phyloP scores from a whole-genome alignment of 2,329 filamentous ascomycete genomes.

The Piedraia hortae region DNA sequence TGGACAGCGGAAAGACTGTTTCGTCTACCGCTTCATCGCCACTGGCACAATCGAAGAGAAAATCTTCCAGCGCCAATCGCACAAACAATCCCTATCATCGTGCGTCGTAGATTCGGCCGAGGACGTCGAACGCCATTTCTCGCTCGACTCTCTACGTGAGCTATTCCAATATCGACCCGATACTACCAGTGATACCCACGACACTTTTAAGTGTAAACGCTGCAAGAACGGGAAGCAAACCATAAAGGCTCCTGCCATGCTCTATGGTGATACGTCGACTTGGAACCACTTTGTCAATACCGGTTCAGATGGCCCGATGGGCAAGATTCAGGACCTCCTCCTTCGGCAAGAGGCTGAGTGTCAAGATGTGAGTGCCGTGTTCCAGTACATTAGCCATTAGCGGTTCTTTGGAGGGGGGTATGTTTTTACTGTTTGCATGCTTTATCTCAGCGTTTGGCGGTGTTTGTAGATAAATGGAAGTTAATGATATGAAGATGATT shows the following conservation, averaged over 20 bases:
- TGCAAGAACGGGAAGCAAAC: constrained; percentile 60
- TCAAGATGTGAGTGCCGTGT: constrained; percentile 68
- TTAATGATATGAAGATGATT: no score
- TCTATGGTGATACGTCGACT: constrained; percentile 95
- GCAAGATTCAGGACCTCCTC: constrained; percentile 69
- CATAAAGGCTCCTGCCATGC: constrained; percentile 76
- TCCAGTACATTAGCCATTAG: constrained; percentile 91
- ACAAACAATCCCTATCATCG: constrained; percentile 89
- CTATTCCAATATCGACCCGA: constrained; percentile 66
- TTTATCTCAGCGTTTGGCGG: no score
- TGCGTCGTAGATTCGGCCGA: constrained; percentile 92
- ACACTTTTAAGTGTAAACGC: constrained; percentile 94
- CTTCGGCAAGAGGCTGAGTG: constrained; percentile 62
- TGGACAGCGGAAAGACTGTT: constrained; percentile 96
- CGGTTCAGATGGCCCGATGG: constrained; percentile 31
- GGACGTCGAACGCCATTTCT: constrained; percentile 92
- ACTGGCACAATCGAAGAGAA: constrained; percentile 97
- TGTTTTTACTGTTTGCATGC: no score
- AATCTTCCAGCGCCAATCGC: constrained; percentile 93
- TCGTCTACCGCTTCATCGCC: constrained; percentile 97
- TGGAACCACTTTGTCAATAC: constrained; percentile 92
- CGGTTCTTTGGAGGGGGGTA: background rate
- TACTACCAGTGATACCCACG: constrained; percentile 81
- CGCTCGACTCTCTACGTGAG: constrained; percentile 66
- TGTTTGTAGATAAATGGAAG: no score